Evolutionary conservation across 2,329 filamentous ascomycete species (phyloP).

Genomic region (Penicillium brasilianum): DNA sequence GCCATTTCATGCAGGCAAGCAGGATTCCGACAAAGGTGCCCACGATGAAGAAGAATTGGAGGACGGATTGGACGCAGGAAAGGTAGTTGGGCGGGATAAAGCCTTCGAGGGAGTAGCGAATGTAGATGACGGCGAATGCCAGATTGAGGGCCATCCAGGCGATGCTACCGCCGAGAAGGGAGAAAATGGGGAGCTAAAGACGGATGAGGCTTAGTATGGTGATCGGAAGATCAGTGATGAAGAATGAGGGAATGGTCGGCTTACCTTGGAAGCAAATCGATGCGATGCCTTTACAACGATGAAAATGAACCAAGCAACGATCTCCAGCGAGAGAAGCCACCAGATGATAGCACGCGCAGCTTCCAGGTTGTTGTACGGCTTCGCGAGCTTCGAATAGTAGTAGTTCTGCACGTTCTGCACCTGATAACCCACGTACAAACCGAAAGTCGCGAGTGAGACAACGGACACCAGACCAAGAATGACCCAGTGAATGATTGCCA

Average conservation of each 20-base stretch:
- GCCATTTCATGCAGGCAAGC: slow-evolving; percentile 28
- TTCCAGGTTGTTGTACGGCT: slow-evolving; percentile 12
- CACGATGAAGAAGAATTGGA: slow-evolving; percentile 27
- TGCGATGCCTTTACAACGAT: slow-evolving; percentile 21
- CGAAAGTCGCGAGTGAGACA: slow-evolving; percentile 23
- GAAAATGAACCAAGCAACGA: slow-evolving; percentile 29
- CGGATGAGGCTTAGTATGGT: background rate
- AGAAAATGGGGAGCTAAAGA: slow-evolving; percentile 18
- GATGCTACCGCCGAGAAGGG: slow-evolving; percentile 23
- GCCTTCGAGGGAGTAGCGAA: slow-evolving; percentile 18
- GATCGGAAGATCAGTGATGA: background rate
- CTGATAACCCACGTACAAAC: slow-evolving; percentile 18
- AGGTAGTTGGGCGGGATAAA: slow-evolving; percentile 19
- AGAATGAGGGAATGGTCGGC: background rate
- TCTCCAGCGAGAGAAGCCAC: slow-evolving; percentile 30
- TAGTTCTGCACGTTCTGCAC: slow-evolving; percentile 10
- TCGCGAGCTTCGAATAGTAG: background rate
- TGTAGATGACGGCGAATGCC: slow-evolving; percentile 18
- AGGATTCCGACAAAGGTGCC: slow-evolving; percentile 30
- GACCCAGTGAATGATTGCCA: slow-evolving; percentile 25
- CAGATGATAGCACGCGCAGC: slow-evolving; percentile 22
- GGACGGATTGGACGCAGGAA: slow-evolving; percentile 4
- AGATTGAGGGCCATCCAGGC: slow-evolving; percentile 27
- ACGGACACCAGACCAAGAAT: slow-evolving; percentile 16
- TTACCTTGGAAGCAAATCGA: slow-evolving; percentile 27